Base-by-base conservation (phyloP, 805 yeast genomes). In the Starmerella vaccinii region DNA sequence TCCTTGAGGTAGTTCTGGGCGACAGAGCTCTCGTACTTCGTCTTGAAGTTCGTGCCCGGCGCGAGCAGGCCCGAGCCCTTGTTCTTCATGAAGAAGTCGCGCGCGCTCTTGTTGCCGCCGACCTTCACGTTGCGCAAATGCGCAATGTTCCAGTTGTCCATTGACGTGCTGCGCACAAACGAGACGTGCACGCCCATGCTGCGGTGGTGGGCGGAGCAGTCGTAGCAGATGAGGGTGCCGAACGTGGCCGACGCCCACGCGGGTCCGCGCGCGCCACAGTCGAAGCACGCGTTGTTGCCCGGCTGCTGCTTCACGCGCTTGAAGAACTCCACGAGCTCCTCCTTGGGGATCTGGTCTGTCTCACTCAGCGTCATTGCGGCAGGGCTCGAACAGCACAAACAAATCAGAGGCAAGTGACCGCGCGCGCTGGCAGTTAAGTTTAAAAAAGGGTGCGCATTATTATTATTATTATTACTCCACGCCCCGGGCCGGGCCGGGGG, bases 161-260 rank as follows among this genome's bases (percentile, higher is more conserved):
- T 74, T 58, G 82, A 84, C 26, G 92, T 78, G 26, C 96, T 86
- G 65, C 88, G 86, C 52, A 92, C 97, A 71, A 92, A 92, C 34
- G 97, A 79, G 61, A 92, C 82, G 66, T 92, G 98, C 34, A 89
- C 97, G 53, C 98, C 98, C 69, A 92, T 69, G 66, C 88, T 88
- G 68, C 98, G 79, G 71, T 92, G 98, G 47, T 84, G 87, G 3
- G 97, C 89, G 49, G 95, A 84, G 68, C 98, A 92, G 66, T 92
- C 95, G 54, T 89, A 75, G 71, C 98, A 92, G 52, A 92, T 71
- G 65, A 89, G 77, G 47, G 89, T 84, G 50, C 97, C 98, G 68
- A 86, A 90, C 13, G 97, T 95, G 49, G 90, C 88, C 13, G 97
- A 90, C 3, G 98, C 86, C 98, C 98, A 92, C 0, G 97, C 87